Conservation (phyloP, 2,329 filamentous ascomycete genomes). For the Talaromyces sp. region DNA sequence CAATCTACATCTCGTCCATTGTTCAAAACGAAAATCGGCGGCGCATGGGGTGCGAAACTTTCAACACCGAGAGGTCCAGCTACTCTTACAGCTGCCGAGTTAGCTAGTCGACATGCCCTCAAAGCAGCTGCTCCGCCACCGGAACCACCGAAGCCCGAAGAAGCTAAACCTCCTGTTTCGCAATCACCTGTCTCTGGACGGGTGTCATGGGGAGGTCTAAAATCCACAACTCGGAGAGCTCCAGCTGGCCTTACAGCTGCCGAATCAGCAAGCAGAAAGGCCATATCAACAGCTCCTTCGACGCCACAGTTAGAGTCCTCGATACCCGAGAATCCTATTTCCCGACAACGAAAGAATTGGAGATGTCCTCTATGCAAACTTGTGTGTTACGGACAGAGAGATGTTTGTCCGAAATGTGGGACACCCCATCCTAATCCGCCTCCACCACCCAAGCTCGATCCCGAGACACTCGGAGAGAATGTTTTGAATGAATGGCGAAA, state of each 20-base stretch:
- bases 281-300: not conserved
- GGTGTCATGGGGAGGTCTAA: not conserved
- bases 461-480: not conserved
- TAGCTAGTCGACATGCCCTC: constrained; percentile 30
- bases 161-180: not conserved
- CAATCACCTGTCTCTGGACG: not conserved
- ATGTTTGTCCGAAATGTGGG: constrained; percentile 29
- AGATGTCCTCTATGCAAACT: constrained; percentile 27
- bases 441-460: constrained; percentile 10
- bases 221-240: not conserved
- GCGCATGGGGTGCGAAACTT: constrained; percentile 22
- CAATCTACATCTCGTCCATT: not conserved
- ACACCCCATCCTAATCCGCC: constrained; percentile 23
- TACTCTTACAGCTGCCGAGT: constrained; percentile 31
- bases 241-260: not conserved
- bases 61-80: constrained; percentile 22
- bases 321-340: not conserved
- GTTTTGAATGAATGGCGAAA: constrained; percentile 7
- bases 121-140: constrained; percentile 18
- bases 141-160: constrained; percentile 5
- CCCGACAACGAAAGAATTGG: constrained; percentile 24
- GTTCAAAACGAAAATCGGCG: constrained; percentile 28
- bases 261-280: not conserved
- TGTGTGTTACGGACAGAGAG: constrained; percentile 18
- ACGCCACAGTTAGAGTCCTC: not conserved